A percentile compares a stretch with the other conserved stretches of the same genome.
Conservation (phyloP, 805 yeast species). For the Wickerhamomyces canadensis region DNA sequence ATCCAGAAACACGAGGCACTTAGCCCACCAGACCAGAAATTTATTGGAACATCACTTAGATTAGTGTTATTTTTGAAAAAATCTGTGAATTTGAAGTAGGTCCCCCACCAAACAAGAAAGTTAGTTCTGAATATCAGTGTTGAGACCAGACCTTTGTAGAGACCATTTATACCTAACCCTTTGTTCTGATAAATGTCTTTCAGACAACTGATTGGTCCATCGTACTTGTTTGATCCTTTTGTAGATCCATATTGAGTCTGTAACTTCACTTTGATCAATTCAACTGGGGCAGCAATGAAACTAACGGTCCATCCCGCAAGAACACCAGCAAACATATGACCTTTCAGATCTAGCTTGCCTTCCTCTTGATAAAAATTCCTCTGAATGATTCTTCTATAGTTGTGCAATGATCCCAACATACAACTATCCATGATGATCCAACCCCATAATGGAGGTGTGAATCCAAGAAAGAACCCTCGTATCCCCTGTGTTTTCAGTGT, state of each 20-base stretch:
- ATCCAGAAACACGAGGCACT: constrained; percentile 87
- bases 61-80: constrained; percentile 61
- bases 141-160: constrained; percentile 77
- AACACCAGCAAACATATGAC: constrained; percentile 74
- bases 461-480: constrained; percentile 80
- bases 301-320: constrained; percentile 85
- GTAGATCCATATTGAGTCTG: constrained; percentile 87
- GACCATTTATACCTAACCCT: constrained; percentile 55
- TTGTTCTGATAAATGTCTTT: constrained; percentile 48
- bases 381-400: constrained; percentile 64
- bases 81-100: constrained; percentile 73
- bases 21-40: constrained; percentile 90
- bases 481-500: constrained; percentile 73
- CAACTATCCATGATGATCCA: constrained; percentile 94
- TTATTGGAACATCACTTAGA: constrained; percentile 63
- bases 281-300: constrained; percentile 94
- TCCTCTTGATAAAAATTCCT: constrained; percentile 57
- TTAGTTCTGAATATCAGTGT: constrained; percentile 86
- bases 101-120: constrained; percentile 92
- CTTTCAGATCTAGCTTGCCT: constrained; percentile 61
- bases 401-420: constrained; percentile 81
- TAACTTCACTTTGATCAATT: constrained; percentile 79
- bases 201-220: constrained; percentile 79
- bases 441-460: constrained; percentile 88
- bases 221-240: constrained; percentile 43